A percentile compares a stretch with the other conserved stretches of the same genome.
These are phyloP conservation scores for Agaricus blazei DNA, from an alignment of 768 basidiomycete genomes.

Conservation along the genomic window DNA sequence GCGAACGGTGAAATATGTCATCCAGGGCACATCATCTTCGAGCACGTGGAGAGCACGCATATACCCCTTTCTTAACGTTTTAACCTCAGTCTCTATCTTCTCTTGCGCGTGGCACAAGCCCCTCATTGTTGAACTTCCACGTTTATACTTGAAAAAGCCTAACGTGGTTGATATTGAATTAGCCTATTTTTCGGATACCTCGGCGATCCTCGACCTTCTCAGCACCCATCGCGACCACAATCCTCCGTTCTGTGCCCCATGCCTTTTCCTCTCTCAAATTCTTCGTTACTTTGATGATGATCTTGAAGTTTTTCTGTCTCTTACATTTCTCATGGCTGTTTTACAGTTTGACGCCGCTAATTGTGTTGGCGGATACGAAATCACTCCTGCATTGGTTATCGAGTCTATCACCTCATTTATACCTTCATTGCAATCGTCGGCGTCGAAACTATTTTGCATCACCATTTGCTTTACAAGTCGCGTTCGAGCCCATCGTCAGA, in stretches of 20 bases:
- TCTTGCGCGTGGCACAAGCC: constrained; percentile 46
- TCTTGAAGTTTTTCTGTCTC: constrained; percentile 5
- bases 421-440: constrained; percentile 35
- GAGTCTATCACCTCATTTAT: constrained; percentile 26
- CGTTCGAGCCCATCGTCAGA: constrained; percentile 27
- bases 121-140: constrained; percentile 44
- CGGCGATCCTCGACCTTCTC: constrained; percentile 33
- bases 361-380: constrained; percentile 37
- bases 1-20: constrained; percentile 49
- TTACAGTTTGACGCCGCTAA: constrained; percentile 29
- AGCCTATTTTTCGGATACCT: constrained; percentile 36
- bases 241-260: constrained; percentile 42
- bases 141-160: constrained; percentile 34
- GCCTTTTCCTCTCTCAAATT: constrained; percentile 45
- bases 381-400: constrained; percentile 40
- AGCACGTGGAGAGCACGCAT: constrained; percentile 25
- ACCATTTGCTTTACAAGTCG: constrained; percentile 51
- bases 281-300: constrained; percentile 43
- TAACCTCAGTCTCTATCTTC: constrained; percentile 36
- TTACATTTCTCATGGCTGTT: constrained; percentile 21
- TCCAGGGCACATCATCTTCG: constrained; percentile 42
- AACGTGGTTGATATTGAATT: constrained; percentile 32
- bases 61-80: constrained; percentile 37
- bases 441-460: constrained; percentile 45
- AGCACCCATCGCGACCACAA: constrained; percentile 33